Base-by-base conservation (phyloP, 495 filamentous ascomycete species). In the Cairneyella variabilis region DNA sequence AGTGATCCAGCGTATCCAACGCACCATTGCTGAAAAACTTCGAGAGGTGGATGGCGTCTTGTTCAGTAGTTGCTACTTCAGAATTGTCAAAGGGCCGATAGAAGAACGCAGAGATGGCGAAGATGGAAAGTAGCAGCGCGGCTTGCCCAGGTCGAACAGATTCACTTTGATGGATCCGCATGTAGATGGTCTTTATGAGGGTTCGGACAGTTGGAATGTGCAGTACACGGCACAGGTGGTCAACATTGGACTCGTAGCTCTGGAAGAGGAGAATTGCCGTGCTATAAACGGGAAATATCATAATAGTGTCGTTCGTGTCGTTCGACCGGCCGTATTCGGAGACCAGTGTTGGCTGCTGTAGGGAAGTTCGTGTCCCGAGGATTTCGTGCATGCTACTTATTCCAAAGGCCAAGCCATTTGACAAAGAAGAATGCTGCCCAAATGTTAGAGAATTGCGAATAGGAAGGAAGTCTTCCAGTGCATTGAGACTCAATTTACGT, bases 171-270 rank as follows among this genome's bases (percentile, higher is more conserved):
- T 50, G 38, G 32, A 66, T 38, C 20, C 42, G 51, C 3, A 58
- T 43, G 48, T 75, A 76, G 2, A 73, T 57, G 1, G 45, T 48
- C n/a, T 68, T 44, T n/a, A 75, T 69, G 1, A 69, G 62, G 7
- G 47, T 51, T 27, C 66, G 57, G 1, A 68, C 62, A 17, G 37
- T 45, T 0, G 63, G 51, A 3, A 73, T 62, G 3, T 60, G 53
- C 17, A 75, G 60, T 23, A 74, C 48, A 54, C 72, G 68, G 39
- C 72, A 74, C 12, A 72, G 63, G 32, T 69, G 69, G 47, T 70
- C 61, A 12, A 75, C 62, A 32, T 70, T 64, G 18, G 60, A 43
- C 8, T 54, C 57, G 43, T 71, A 76, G 45, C 65, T 74, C 7
- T 61, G 55, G 30, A 75, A 66, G 0, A 72, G 63, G 3, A 56